phyloP scores from a whole-genome alignment of 2,329 filamentous ascomycete species.

The Podosphaera aphanis region DNA sequence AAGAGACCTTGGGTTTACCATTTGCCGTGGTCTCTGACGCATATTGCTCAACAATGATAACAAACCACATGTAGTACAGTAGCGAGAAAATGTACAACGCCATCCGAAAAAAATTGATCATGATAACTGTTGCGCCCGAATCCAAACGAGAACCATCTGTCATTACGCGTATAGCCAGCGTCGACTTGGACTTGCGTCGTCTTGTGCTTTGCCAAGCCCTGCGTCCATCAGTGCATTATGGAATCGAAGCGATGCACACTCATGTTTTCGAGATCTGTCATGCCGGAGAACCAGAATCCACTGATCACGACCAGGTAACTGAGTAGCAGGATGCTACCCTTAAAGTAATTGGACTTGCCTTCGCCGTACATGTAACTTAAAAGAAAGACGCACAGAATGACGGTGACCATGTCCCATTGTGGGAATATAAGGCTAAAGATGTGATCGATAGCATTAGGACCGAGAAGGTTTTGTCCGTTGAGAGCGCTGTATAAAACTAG shows the following conservation, averaged over 20 bases:
- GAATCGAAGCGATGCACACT: constrained; percentile 16
- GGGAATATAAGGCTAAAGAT: constrained; percentile 82
- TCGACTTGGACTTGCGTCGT: too few relatives aligned
- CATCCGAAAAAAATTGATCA: not conserved
- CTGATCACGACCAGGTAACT: constrained; percentile 81
- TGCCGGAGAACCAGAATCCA: constrained; percentile 70
- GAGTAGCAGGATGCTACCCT: constrained; percentile 80
- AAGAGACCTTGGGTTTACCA: not conserved
- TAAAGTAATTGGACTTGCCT: constrained; percentile 99
- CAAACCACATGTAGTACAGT: not conserved
- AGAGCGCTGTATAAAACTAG: constrained; percentile 77
- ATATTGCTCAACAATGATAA: not conserved
- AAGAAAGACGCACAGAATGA: constrained; percentile 86
- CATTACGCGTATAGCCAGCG: too few relatives aligned
- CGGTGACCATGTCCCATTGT: constrained; percentile 96
- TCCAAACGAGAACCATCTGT: too few relatives aligned
- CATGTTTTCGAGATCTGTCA: constrained; percentile 15
- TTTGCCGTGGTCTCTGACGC: not conserved
- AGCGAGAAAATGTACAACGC: not conserved
- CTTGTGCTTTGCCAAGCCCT: too few relatives aligned
- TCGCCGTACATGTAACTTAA: constrained; percentile 96
- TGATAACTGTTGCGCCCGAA: too few relatives aligned
- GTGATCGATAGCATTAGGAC: constrained; percentile 29
- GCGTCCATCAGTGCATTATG: constrained; percentile 3
- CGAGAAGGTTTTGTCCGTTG: constrained; percentile 34